phyloP scores from a whole-genome alignment of 2,329 filamentous ascomycete genomes.

The Colletotrichum plurivorum region DNA sequence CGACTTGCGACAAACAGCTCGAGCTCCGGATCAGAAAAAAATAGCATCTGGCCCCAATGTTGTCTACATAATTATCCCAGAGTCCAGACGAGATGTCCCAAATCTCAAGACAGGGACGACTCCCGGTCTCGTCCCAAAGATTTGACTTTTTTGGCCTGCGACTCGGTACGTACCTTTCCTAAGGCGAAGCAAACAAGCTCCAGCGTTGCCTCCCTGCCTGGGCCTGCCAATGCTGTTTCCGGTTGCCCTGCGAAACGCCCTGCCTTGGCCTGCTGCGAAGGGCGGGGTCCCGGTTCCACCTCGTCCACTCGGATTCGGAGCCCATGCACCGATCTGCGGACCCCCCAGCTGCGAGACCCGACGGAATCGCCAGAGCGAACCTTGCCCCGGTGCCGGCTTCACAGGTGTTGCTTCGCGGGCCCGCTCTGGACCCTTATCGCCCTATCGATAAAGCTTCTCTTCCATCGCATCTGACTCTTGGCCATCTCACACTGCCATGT shows the following conservation, averaged over 20 bases:
- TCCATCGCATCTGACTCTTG: conserved; percentile 13
- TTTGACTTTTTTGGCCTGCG: conserved; percentile 9
- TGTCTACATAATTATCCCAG: no score
- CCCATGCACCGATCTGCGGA: conserved; percentile 37
- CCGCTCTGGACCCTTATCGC: conserved; percentile 27
- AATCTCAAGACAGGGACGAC: conserved; percentile 17
- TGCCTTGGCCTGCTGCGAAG: conserved; percentile 32
- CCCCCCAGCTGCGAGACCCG: conserved; percentile 24
- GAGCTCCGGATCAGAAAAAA: conserved; percentile 7
- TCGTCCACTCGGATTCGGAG: conserved; percentile 27
- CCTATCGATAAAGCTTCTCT: conserved; percentile 25
- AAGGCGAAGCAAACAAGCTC: conserved; percentile 24
- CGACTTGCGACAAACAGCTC: conserved; percentile 37
- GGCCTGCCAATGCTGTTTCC: conserved; percentile 27
- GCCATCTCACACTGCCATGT: background rate
- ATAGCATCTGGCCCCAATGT: background rate
- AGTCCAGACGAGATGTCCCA: background rate
- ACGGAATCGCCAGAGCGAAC: conserved; percentile 19
- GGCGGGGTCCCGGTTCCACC: conserved; percentile 20
- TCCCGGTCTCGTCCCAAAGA: conserved; percentile 21
- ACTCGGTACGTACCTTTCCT: conserved; percentile 10
- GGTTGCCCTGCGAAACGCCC: conserved; percentile 38
- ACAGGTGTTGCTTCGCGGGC: background rate
- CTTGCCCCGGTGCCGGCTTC: conserved; percentile 17
- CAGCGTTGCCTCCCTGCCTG: background rate